phyloP scores from a whole-genome alignment of 176 grass and related monocot genomes.

The Aegilops tauschii region DNA sequence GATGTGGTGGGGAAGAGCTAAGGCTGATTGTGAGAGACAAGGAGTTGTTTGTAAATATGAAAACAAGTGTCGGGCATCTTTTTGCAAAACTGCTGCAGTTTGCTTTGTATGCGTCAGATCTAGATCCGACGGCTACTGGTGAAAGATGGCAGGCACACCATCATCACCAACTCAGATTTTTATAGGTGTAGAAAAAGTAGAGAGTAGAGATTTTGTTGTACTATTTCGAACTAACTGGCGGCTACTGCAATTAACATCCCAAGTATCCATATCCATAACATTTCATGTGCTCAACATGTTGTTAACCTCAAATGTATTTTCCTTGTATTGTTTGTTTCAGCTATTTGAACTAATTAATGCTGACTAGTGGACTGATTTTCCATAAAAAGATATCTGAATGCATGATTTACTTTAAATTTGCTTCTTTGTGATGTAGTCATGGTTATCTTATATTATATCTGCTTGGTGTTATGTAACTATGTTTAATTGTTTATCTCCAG shows the following conservation, averaged over 20 bases:
- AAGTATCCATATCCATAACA: not conserved
- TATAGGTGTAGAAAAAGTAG: too few relatives aligned
- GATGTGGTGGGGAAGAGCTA: too few relatives aligned
- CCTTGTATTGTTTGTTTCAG: not conserved
- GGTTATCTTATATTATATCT: constrained; percentile 11
- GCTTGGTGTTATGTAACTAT: constrained; percentile 14
- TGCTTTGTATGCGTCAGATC: too few relatives aligned
- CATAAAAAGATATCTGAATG: not conserved
- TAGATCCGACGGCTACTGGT: too few relatives aligned
- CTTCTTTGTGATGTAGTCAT: not conserved
- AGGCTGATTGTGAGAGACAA: too few relatives aligned
- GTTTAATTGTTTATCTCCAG: constrained; percentile 34
- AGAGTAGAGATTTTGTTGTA: not conserved
- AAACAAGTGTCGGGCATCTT: too few relatives aligned
- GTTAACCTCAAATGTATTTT: not conserved
- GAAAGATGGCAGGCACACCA: too few relatives aligned
- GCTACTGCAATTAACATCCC: not conserved
- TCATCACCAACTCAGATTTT: too few relatives aligned
- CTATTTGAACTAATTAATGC: not conserved
- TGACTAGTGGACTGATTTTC: not conserved
- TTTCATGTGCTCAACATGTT: not conserved
- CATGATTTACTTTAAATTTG: not conserved
- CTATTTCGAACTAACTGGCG: not conserved
- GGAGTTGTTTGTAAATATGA: too few relatives aligned
- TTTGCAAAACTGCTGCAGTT: too few relatives aligned